These are phyloP conservation scores for Plantago ovata DNA, from an alignment of 257 asterid genomes.

Conservation along the genomic window DNA sequence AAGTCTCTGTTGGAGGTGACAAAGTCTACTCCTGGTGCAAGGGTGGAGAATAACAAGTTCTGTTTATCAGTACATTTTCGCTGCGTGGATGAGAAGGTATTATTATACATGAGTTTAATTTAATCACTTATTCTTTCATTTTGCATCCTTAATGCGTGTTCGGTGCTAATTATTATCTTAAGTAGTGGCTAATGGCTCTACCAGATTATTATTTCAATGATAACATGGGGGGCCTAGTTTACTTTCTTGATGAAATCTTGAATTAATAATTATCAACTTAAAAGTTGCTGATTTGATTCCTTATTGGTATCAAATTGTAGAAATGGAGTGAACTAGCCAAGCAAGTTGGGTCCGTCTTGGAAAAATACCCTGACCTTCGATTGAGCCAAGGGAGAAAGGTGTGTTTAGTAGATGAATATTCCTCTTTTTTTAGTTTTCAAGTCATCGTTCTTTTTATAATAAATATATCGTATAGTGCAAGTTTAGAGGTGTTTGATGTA, in stretches of 20 bases:
- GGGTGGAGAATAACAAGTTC: conserved; percentile 86
- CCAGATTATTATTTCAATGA: not conserved
- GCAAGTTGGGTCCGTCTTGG: conserved; percentile 65
- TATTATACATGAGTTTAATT: not conserved
- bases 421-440: not conserved
- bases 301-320: conserved; percentile 33
- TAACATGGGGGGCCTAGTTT: conserved; percentile 10
- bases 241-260: not conserved
- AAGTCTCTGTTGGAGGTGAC: conserved; percentile 55
- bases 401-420: conserved; percentile 10
- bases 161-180: conserved; percentile 10
- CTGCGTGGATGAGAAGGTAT: conserved; percentile 91
- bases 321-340: conserved; percentile 81
- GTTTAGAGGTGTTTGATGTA: not conserved
- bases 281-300: not conserved
- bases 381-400: conserved; percentile 85
- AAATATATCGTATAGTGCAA: not conserved
- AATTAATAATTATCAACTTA: not conserved
- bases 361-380: conserved; percentile 77
- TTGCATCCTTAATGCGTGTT: not conserved
- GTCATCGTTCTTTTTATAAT: not conserved
- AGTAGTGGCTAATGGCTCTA: not conserved
- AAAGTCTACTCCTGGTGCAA: conserved; percentile 65
- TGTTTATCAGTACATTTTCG: conserved; percentile 91
- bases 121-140: not conserved